Evolutionary conservation across 352 stramenopile species (phyloP).

Genomic region (Globisporangium lucens): DNA sequence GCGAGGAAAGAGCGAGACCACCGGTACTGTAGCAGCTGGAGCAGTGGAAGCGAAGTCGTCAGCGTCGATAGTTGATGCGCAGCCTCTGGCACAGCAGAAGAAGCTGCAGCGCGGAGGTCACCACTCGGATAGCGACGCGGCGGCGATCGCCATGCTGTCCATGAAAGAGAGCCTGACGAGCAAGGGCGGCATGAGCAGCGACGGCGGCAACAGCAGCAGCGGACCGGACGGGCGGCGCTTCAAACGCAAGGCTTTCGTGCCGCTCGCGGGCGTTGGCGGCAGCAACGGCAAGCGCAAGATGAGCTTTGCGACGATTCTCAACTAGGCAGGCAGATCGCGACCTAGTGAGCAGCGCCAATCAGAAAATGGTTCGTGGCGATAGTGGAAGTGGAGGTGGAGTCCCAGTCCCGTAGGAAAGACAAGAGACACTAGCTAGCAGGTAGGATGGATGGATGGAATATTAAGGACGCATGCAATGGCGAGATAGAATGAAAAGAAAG

Average conservation of each 20-base stretch:
- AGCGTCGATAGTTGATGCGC: constrained; percentile 3
- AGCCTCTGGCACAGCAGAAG: background rate
- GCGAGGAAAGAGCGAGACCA: constrained; percentile 1
- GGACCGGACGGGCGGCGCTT: constrained; percentile 29
- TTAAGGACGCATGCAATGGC: background rate
- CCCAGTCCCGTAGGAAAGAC: background rate
- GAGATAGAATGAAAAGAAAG: constrained; percentile 7
- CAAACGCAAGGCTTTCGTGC: constrained; percentile 74
- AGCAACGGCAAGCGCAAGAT: constrained; percentile 77
- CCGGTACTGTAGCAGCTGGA: background rate
- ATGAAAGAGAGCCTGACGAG: constrained; percentile 60
- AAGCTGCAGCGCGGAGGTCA: constrained; percentile 21
- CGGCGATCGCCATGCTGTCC: constrained; percentile 73
- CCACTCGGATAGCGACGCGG: constrained; percentile 76
- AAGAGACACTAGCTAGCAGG: background rate
- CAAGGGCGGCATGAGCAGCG: constrained; percentile 32
- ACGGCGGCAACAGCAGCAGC: constrained; percentile 40
- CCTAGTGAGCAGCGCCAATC: background rate
- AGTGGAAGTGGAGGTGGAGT: background rate
- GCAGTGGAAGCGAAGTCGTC: background rate
- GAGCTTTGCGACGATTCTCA: constrained; percentile 86
- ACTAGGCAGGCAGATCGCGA: constrained; percentile 36
- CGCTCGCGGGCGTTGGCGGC: constrained; percentile 38
- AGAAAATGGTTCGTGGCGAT: background rate
- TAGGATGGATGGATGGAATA: constrained; percentile 1